phyloP scores from a whole-genome alignment of 1,139 yeast genomes.

The Arxiozyma heterogenica region DNA sequence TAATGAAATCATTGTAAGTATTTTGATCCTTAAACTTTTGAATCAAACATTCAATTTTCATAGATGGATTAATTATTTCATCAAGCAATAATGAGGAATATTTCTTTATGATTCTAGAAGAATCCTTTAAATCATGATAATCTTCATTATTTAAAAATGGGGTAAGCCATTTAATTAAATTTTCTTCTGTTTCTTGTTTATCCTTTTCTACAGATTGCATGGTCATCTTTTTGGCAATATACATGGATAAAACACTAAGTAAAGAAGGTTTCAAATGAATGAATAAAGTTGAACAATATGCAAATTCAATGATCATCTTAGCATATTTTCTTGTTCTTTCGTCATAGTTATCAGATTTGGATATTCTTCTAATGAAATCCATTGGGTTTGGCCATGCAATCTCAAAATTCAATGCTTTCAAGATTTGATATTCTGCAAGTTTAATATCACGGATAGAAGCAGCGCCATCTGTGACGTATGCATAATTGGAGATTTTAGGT shows the following conservation, averaged over 20 bases:
- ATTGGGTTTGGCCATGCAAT: slow-evolving; percentile 88
- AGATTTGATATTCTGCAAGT: slow-evolving; percentile 74
- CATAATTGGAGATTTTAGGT: slow-evolving; percentile 84
- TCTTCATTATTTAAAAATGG: slow-evolving; percentile 5
- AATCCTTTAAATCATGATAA: slow-evolving; percentile 6
- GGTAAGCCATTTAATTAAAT: not conserved
- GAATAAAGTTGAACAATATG: slow-evolving; percentile 68
- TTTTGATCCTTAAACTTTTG: slow-evolving; percentile 21
- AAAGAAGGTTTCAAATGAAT: slow-evolving; percentile 68
- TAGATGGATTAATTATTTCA: slow-evolving; percentile 26
- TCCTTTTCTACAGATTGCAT: slow-evolving; percentile 24
- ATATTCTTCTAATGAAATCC: slow-evolving; percentile 83
- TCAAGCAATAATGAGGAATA: slow-evolving; percentile 17
- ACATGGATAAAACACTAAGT: slow-evolving; percentile 86
- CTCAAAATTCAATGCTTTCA: slow-evolving; percentile 68
- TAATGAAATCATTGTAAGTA: slow-evolving; percentile 13
- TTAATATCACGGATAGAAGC: slow-evolving; percentile 78
- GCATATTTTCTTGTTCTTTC: slow-evolving; percentile 77
- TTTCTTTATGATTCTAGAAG: slow-evolving; percentile 16
- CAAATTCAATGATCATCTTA: slow-evolving; percentile 72
- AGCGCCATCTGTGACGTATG: slow-evolving; percentile 79
- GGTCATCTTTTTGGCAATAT: slow-evolving; percentile 67
- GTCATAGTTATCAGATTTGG: slow-evolving; percentile 91
- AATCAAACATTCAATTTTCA: slow-evolving; percentile 23
- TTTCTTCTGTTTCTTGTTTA: slow-evolving; percentile 29